Percentiles rank a stretch among this genome's conserved stretches.
Conservation (phyloP, 306 rosid species). For the Prunus davidiana region DNA sequence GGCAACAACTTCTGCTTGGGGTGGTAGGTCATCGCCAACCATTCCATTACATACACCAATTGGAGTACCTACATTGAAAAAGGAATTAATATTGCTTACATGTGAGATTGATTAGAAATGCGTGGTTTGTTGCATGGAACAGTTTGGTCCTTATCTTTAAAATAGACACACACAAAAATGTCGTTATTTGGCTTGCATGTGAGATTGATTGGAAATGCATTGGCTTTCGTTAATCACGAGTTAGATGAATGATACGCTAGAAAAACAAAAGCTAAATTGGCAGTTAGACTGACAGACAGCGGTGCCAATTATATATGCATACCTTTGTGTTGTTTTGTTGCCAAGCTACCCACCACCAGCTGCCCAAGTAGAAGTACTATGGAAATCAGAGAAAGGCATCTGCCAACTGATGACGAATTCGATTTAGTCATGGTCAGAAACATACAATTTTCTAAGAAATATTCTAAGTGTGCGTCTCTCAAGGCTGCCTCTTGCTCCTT, state of each 20-base stretch:
- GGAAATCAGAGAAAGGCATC: not conserved
- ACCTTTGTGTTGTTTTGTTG: not conserved
- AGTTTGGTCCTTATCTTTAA: not conserved
- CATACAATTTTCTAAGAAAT: not conserved
- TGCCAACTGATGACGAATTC: not conserved
- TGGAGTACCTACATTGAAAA: too few relatives aligned
- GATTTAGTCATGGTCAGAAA: not conserved
- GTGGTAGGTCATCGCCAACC: too few relatives aligned
- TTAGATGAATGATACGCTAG: too few relatives aligned
- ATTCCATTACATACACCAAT: too few relatives aligned
- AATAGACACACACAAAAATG: too few relatives aligned
- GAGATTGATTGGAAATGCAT: too few relatives aligned
- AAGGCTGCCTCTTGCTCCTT: not conserved
- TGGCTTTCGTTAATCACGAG: too few relatives aligned
- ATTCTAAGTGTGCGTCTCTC: not conserved
- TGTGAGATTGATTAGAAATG: not conserved
- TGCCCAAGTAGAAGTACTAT: not conserved
- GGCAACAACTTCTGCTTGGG: not conserved
- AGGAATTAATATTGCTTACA: not conserved
- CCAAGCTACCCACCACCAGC: not conserved
- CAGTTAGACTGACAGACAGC: too few relatives aligned
- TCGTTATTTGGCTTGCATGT: too few relatives aligned
- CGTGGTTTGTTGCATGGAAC: too few relatives aligned
- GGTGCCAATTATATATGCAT: too few relatives aligned
- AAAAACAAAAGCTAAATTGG: too few relatives aligned